These are phyloP conservation scores for Farysia itapuensis DNA, from an alignment of 1,284 basidiomycete genomes.

Conservation along the genomic window DNA sequence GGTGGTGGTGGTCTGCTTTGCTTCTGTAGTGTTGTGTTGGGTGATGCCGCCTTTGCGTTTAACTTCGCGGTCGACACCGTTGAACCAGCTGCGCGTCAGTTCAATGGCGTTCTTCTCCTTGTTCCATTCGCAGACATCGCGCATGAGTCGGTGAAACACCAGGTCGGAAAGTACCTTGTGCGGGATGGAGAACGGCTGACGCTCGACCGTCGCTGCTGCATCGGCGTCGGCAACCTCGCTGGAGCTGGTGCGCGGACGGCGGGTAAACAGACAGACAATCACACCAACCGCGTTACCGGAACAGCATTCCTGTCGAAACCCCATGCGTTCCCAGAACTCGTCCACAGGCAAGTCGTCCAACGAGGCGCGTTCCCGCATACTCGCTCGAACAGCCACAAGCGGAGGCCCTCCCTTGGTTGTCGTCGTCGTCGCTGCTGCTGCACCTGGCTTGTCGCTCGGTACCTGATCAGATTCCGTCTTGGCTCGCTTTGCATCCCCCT, in stretches of 20 bases:
- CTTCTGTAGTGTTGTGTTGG: neutral
- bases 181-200: slow-evolving; percentile 40
- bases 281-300: slow-evolving; percentile 56
- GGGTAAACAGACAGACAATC: slow-evolving; percentile 45
- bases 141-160: slow-evolving; percentile 46
- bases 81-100: slow-evolving; percentile 38
- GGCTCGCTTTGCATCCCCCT: neutral
- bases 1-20: neutral
- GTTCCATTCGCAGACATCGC: slow-evolving; percentile 52
- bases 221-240: neutral
- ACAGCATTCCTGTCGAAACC: slow-evolving; percentile 56
- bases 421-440: neutral
- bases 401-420: slow-evolving; percentile 5
- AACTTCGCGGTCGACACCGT: slow-evolving; percentile 38
- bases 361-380: slow-evolving; percentile 42
- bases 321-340: slow-evolving; percentile 58
- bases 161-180: slow-evolving; percentile 41
- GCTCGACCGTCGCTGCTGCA: neutral
- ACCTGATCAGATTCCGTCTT: neutral
- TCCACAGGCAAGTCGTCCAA: slow-evolving; percentile 48
- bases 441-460: neutral
- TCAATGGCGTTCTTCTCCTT: slow-evolving; percentile 4
- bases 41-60: slow-evolving; percentile 36
- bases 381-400: slow-evolving; percentile 23
- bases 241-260: neutral